These are phyloP conservation scores for Geranium brycei DNA, from an alignment of 345 rosid species.

Conservation along the genomic window DNA sequence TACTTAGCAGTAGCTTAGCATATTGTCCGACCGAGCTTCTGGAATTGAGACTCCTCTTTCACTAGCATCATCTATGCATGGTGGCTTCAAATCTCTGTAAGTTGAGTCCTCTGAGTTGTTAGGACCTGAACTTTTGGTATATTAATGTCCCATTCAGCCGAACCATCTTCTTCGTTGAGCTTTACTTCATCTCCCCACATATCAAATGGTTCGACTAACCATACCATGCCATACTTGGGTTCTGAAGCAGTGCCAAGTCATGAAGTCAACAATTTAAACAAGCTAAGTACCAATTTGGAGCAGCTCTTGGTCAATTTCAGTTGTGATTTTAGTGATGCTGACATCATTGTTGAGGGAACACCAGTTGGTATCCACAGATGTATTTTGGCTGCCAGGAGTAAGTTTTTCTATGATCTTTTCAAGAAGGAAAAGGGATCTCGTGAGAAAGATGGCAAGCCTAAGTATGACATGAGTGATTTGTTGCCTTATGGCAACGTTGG, in stretches of 20 bases:
- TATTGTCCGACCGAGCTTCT: not conserved
- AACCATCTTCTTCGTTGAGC: slow-evolving; percentile 75
- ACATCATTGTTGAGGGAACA: slow-evolving; percentile 41
- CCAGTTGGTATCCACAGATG: slow-evolving; percentile 73
- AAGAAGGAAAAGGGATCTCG: slow-evolving; percentile 26
- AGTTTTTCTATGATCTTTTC: slow-evolving; percentile 58
- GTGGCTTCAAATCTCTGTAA: not conserved
- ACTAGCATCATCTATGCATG: not conserved
- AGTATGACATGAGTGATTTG: slow-evolving; percentile 37
- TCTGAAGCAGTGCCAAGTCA: slow-evolving; percentile 32
- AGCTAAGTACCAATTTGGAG: slow-evolving; percentile 70
- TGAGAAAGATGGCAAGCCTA: slow-evolving; percentile 46
- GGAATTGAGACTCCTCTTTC: not conserved
- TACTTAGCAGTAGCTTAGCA: not conserved
- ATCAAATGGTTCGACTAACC: slow-evolving; percentile 35
- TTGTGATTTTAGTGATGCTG: slow-evolving; percentile 71
- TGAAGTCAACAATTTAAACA: slow-evolving; percentile 50
- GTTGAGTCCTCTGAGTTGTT: slow-evolving; percentile 2
- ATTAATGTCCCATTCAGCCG: slow-evolving; percentile 48
- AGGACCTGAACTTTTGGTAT: not conserved
- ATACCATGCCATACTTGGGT: slow-evolving; percentile 19
- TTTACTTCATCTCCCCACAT: slow-evolving; percentile 50
- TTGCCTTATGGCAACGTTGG: slow-evolving; percentile 65
- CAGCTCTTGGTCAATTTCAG: slow-evolving; percentile 44
- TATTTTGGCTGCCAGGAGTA: slow-evolving; percentile 73